Percentiles rank a stretch among this genome's conserved stretches.
phyloP scores from a whole-genome alignment of 2,329 filamentous ascomycete genomes.

The Penicillium sumatraense region DNA sequence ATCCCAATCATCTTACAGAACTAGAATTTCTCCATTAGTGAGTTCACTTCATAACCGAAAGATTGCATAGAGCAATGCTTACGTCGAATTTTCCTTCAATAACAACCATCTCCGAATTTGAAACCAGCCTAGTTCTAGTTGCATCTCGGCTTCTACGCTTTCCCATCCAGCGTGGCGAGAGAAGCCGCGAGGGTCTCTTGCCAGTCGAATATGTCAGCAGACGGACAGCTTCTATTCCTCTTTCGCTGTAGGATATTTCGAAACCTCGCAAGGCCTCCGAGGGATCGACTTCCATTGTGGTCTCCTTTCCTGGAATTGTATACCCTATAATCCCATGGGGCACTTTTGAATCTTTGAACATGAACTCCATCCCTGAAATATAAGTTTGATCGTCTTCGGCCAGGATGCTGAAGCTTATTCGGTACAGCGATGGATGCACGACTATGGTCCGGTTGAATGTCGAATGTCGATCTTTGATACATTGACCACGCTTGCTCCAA shows the following conservation, averaged over 20 bases:
- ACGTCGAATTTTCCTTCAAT: background rate
- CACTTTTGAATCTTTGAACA: background rate
- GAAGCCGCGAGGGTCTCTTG: background rate
- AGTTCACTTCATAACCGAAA: background rate
- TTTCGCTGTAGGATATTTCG: background rate
- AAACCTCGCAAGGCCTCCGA: background rate
- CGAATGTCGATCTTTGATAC: background rate
- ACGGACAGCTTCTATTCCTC: background rate
- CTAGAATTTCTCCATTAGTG: background rate
- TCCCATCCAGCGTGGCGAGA: background rate
- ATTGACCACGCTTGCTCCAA: too few relatives aligned
- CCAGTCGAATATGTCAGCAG: background rate
- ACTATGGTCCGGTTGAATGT: background rate
- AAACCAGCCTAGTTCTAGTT: background rate
- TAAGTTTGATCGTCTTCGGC: background rate
- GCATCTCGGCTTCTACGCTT: background rate
- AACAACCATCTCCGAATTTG: background rate
- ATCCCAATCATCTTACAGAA: background rate
- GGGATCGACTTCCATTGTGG: background rate
- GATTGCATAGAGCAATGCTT: background rate
- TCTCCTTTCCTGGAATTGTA: background rate
- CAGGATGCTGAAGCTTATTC: background rate
- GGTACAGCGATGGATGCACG: background rate
- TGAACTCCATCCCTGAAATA: background rate
- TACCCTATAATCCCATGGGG: background rate